phyloP scores from a whole-genome alignment of 371 early-diverging fungal species.

The Mycotypha africana region DNA sequence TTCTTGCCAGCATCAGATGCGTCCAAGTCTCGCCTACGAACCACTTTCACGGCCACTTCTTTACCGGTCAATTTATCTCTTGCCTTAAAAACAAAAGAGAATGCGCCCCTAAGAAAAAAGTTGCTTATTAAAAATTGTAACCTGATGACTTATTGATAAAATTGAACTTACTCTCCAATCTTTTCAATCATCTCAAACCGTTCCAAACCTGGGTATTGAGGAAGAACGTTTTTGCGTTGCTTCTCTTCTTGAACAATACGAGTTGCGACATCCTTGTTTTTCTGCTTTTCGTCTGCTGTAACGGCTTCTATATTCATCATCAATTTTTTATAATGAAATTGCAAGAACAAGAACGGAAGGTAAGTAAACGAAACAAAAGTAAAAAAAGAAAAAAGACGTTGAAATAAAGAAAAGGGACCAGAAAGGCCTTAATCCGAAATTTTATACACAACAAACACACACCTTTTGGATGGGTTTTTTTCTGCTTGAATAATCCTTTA shows the following conservation, averaged over 20 bases:
- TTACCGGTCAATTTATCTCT: constrained; percentile 48
- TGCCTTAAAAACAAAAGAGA: constrained; percentile 74
- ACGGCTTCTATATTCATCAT: background rate
- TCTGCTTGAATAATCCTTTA: constrained; percentile 20
- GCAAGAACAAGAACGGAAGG: too few relatives aligned
- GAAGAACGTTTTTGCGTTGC: constrained; percentile 10
- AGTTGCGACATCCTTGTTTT: constrained; percentile 18
- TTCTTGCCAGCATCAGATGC: constrained; percentile 40
- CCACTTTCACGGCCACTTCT: constrained; percentile 80
- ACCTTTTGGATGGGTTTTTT: constrained; percentile 17
- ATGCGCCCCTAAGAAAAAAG: constrained; percentile 59
- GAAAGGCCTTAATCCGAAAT: too few relatives aligned
- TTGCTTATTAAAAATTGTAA: too few relatives aligned
- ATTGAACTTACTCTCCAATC: constrained; percentile 65
- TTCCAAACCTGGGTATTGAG: constrained; percentile 51
- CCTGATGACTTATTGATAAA: background rate
- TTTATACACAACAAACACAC: too few relatives aligned
- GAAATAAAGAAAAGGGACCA: too few relatives aligned
- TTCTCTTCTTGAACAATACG: constrained; percentile 20
- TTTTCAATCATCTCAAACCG: constrained; percentile 55
- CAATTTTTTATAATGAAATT: too few relatives aligned
- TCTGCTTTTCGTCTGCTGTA: constrained; percentile 11
- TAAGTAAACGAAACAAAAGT: background rate
- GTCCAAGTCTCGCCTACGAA: constrained; percentile 57
- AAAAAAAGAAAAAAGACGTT: background rate